Conservation (phyloP, 2,329 filamentous ascomycete species). For the Beauveria sp. region DNA sequence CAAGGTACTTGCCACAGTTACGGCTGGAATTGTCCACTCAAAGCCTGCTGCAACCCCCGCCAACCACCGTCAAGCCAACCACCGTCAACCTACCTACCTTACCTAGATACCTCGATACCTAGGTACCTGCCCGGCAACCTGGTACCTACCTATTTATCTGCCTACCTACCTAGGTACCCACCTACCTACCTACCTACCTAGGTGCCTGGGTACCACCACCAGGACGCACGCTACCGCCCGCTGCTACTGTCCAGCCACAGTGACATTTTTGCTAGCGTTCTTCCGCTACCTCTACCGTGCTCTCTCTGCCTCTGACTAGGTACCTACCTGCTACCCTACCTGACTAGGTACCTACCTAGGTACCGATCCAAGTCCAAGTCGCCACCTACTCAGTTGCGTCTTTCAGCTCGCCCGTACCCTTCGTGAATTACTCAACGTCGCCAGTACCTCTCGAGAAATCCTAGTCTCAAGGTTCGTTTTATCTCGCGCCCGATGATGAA, state of each 20-base stretch:
- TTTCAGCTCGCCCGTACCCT: neutral
- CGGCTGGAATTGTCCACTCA: neutral
- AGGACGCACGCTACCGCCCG: neutral
- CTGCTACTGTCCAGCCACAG: conserved; percentile 1
- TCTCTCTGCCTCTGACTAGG: neutral
- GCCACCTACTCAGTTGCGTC: conserved; percentile 9
- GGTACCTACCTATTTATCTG: too few species aligned
- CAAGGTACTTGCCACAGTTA: neutral
- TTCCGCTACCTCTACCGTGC: neutral
- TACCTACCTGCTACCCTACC: too few species aligned
- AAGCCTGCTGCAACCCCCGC: neutral
- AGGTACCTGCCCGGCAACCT: too few species aligned
- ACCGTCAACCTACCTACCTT: too few species aligned
- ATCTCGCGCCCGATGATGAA: neutral
- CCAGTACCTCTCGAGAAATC: neutral
- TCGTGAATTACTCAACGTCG: conserved; percentile 1
- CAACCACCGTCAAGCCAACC: too few species aligned
- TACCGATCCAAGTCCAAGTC: neutral
- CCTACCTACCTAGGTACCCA: too few species aligned
- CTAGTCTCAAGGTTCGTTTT: neutral
- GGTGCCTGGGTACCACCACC: neutral
- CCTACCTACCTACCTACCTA: too few species aligned
- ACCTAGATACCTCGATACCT: neutral
- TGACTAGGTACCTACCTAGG: too few species aligned
- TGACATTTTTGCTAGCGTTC: neutral